Conservation (phyloP, 2,329 filamentous ascomycete species). For the Trichoderma sp. region DNA sequence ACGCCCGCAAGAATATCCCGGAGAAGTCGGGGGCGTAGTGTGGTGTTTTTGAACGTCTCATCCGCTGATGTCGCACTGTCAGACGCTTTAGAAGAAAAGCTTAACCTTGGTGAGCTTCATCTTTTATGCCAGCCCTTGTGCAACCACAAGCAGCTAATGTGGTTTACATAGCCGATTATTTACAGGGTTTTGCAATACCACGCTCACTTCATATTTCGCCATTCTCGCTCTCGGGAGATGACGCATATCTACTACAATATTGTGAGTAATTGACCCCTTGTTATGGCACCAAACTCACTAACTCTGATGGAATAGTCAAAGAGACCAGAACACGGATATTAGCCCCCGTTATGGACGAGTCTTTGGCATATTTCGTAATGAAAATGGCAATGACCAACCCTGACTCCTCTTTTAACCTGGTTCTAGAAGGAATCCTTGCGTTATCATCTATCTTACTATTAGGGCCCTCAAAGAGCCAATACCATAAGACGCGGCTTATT, state of each 20-base stretch:
- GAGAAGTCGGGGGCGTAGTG: not conserved
- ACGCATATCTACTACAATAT: not conserved
- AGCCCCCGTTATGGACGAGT: slow-evolving; percentile 25
- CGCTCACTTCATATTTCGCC: not conserved
- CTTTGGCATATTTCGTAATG: slow-evolving; percentile 24
- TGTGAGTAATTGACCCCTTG: not conserved
- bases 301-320: slow-evolving; percentile 1
- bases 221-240: not conserved
- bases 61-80: slow-evolving; percentile 15
- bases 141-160: not conserved
- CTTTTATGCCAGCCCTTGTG: not conserved
- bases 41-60: slow-evolving; percentile 13
- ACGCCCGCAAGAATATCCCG: not conserved
- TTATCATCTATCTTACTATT: slow-evolving; percentile 18
- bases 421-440: slow-evolving; percentile 15
- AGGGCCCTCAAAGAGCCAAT: slow-evolving; percentile 11
- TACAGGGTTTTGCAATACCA: not conserved
- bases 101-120: not conserved
- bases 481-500: slow-evolving; percentile 18
- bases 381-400: not conserved
- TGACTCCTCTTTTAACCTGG: not conserved
- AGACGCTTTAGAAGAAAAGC: slow-evolving; percentile 7
- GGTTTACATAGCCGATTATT: not conserved
- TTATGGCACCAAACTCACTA: not conserved
- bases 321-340: slow-evolving; percentile 19